A percentile compares a stretch with the other conserved stretches of the same genome.
Conservation (phyloP, 441 rosid genomes). For the Cnidoscolus chayamansa region DNA sequence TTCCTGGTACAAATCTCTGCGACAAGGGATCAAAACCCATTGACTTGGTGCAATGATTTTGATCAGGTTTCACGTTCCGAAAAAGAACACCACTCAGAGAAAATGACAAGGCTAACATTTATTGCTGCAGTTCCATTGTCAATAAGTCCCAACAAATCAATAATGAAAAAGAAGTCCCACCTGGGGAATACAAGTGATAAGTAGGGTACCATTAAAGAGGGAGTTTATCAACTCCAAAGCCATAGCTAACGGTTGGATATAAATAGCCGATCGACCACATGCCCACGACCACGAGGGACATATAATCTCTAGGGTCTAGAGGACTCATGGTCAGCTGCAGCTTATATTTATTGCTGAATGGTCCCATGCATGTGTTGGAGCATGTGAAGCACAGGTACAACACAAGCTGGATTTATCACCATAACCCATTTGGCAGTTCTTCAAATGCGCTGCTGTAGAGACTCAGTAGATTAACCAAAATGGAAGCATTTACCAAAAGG, state of each 20-base stretch:
- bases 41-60: too few relatives aligned
- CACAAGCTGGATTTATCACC: too few relatives aligned
- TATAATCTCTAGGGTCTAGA: not conserved
- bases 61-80: not conserved
- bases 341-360: not conserved
- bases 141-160: not conserved
- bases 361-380: not conserved
- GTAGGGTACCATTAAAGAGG: not conserved
- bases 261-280: not conserved
- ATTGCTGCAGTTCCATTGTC: not conserved
- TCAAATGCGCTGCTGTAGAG: too few relatives aligned
- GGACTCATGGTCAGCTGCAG: not conserved
- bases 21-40: too few relatives aligned
- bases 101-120: too few relatives aligned
- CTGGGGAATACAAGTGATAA: not conserved
- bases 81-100: not conserved
- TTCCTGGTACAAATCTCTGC: too few relatives aligned
- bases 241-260: not conserved
- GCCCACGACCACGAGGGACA: too few relatives aligned
- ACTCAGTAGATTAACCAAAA: too few relatives aligned
- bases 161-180: not conserved
- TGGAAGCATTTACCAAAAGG: too few relatives aligned
- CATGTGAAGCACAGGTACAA: too few relatives aligned
- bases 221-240: not conserved
- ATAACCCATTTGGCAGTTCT: not conserved